Evolutionary conservation across 805 yeast species (phyloP), one percentile per base, ranked within the genome.

Genomic region (Dipodascopsis uninucleata): DNA sequence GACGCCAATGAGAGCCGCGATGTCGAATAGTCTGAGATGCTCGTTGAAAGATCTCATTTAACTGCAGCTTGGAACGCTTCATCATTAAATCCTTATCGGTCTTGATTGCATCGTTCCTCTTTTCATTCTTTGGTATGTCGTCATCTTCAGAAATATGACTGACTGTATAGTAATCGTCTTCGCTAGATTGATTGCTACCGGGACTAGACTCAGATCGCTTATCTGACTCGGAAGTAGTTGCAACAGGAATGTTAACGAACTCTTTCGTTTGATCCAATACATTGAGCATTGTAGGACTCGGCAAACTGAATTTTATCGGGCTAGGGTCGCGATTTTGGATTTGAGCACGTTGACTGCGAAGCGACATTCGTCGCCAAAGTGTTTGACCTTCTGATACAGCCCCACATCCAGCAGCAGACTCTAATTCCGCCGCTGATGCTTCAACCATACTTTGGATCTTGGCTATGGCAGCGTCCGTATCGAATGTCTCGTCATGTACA

Each of bases 231-330:
- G 22, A 18, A 16, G 43, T n/a, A 17, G n/a, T 28, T 3, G 48
- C 49, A 24, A 38, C 21, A 10, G 52, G 52, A 9, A 47, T 39
- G n/a, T 43, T 25, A 14, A 47, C 49, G 17, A 37, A 40, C 5
- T 32, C 48, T n/a, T 32, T n/a, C 5, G 52, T 47, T 12, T 26
- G 16, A 20, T 43, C 39, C 3, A 37, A 8, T 5, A 34, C 23
- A n/a, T 25, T 20, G n/a, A 47, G 36, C 37, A 36, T 39, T 21
- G 52, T 38, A 12, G 52, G 46, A 31, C 50, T 45, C 14, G 50
- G 50, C 29, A 45, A 31, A 10, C n/a, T 22, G 31, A 41, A 28
- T 17, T 31, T 20, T 23, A 37, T 17, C n/a, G 39, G 18, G 36
- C 25, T 8, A 28, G 29, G 16, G 37, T 22, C 8, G 37, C 14